Percentiles rank a stretch among this genome's conserved stretches.
Evolutionary conservation across 352 stramenopile species (phyloP).

Genomic region (Phytophthora pseudosyringae): DNA sequence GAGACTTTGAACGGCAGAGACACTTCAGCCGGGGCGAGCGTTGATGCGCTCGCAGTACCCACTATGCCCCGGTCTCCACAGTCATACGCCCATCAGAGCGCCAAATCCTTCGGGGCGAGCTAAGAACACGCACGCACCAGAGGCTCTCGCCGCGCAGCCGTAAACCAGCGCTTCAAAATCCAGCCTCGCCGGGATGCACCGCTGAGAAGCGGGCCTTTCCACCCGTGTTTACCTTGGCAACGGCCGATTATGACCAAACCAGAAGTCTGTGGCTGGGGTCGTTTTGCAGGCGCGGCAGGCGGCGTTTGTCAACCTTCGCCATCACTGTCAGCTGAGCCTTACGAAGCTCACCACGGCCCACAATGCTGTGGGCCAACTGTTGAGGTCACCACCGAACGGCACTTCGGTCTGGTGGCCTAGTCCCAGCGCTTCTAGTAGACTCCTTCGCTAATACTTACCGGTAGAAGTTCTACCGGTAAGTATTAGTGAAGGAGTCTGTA

Average conservation of each 20-base stretch:
- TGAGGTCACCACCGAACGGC: too few species aligned
- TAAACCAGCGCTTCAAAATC: conserved; percentile 41
- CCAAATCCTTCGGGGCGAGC: conserved; percentile 17
- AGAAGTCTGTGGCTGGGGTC: conserved; percentile 8
- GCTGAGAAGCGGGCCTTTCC: conserved; percentile 23
- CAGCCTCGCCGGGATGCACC: conserved; percentile 26
- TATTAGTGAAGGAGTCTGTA: not conserved
- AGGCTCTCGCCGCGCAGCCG: conserved; percentile 24
- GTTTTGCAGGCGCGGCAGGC: conserved; percentile 13
- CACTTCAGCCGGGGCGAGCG: conserved; percentile 21
- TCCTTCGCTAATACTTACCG: too few species aligned
- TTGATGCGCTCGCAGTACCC: conserved; percentile 22
- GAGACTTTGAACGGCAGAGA: conserved; percentile 40
- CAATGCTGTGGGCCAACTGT: too few species aligned
- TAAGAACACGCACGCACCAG: conserved; percentile 24
- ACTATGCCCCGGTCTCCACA: conserved; percentile 32
- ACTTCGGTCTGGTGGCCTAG: too few species aligned
- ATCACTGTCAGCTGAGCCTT: not conserved
- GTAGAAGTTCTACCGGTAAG: too few species aligned
- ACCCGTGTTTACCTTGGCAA: conserved; percentile 18
- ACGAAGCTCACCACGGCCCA: not conserved
- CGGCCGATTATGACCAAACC: conserved; percentile 14
- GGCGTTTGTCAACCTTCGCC: not conserved
- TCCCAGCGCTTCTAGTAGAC: too few species aligned
- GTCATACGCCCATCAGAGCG: conserved; percentile 41